A percentile compares a stretch with the other conserved stretches of the same genome.
These are phyloP conservation scores for Cladosporium sp. DNA, from an alignment of 2,329 filamentous ascomycete species.

Conservation along the genomic window DNA sequence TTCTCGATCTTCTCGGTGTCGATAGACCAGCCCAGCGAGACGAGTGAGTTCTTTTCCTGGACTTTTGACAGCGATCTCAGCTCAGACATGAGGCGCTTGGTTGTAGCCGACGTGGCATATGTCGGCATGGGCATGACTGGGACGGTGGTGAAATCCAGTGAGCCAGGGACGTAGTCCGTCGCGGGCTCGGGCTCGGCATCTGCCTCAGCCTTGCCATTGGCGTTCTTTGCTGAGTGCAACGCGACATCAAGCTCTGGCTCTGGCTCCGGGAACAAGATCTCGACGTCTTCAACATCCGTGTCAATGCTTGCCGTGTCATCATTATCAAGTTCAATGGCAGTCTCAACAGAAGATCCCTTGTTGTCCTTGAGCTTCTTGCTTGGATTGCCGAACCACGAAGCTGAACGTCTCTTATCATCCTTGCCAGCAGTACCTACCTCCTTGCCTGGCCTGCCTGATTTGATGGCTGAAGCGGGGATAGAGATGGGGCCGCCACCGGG, in stretches of 20 bases:
- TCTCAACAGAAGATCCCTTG: conserved; percentile 31
- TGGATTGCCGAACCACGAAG: neutral
- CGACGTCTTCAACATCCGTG: conserved; percentile 51
- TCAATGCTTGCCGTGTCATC: conserved; percentile 49
- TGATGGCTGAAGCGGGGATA: conserved; percentile 56
- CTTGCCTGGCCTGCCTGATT: conserved; percentile 40
- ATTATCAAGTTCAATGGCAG: conserved; percentile 38
- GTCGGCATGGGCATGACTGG: conserved; percentile 64
- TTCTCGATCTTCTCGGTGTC: conserved; percentile 67
- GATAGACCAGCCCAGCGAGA: conserved; percentile 82
- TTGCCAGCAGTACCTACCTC: conserved; percentile 4
- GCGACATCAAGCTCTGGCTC: conserved; percentile 19
- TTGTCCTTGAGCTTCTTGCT: conserved; percentile 31
- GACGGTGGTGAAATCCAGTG: conserved; percentile 61
- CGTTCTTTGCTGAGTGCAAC: neutral
- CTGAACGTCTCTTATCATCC: neutral
- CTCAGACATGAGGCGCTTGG: conserved; percentile 64
- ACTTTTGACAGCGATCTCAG: conserved; percentile 63
- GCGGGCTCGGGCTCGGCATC: neutral
- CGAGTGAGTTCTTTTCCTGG: conserved; percentile 61
- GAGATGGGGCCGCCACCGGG: conserved; percentile 39
- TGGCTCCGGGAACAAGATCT: conserved; percentile 39
- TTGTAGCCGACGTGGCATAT: conserved; percentile 64
- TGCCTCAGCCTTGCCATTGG: neutral
- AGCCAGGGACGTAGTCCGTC: conserved; percentile 65